Conservation (phyloP, 1,139 yeast species). For the Lodderomyces oxycetoniae region DNA sequence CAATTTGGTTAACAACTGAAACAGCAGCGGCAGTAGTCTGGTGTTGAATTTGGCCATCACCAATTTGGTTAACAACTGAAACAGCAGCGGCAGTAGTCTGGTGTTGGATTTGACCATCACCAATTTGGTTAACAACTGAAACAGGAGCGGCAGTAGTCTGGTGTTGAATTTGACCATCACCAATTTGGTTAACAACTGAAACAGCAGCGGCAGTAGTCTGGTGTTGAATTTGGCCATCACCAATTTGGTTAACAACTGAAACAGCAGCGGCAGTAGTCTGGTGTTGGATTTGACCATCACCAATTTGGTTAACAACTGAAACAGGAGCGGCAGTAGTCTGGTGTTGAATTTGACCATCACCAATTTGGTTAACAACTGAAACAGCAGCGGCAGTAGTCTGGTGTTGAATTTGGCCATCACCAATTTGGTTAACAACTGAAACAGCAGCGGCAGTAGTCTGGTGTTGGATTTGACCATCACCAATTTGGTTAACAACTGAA, state of each 20-base stretch:
- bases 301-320: slow-evolving; percentile 28
- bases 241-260: slow-evolving; percentile 29
- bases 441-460: slow-evolving; percentile 21
- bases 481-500: slow-evolving; percentile 34
- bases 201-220: slow-evolving; percentile 32
- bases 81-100: slow-evolving; percentile 25
- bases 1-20: slow-evolving; percentile 29
- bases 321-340: slow-evolving; percentile 30
- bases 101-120: slow-evolving; percentile 35
- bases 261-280: slow-evolving; percentile 22
- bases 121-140: slow-evolving; percentile 28
- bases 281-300: slow-evolving; percentile 35
- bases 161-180: slow-evolving; percentile 62
- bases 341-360: slow-evolving; percentile 39
- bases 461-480: slow-evolving; percentile 44
- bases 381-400: slow-evolving; percentile 31
- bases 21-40: slow-evolving; percentile 15
- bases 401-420: slow-evolving; percentile 40
- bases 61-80: slow-evolving; percentile 20
- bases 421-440: slow-evolving; percentile 30
- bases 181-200: slow-evolving; percentile 46
- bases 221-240: slow-evolving; percentile 39
- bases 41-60: slow-evolving; percentile 11
- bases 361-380: slow-evolving; percentile 29
- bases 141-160: slow-evolving; percentile 34